Evolutionary conservation across 495 filamentous ascomycete species (phyloP), one percentile per base, ranked within the genome.

Genomic region (Penicillium longicatenatum): DNA sequence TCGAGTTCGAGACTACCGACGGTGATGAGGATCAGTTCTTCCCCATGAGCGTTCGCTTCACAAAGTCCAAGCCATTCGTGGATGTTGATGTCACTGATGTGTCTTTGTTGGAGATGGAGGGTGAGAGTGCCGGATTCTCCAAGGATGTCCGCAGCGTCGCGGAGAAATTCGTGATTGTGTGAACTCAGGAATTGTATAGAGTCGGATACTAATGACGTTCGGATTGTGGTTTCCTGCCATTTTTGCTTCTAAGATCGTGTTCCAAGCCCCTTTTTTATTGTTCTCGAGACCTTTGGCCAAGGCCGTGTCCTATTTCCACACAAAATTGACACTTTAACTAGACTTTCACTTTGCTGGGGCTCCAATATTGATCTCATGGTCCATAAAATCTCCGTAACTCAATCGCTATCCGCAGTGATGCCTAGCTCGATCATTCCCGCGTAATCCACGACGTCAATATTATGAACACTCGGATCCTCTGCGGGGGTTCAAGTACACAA

Each of bases 31-130:
- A 87, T 52, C 92, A 95, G 58, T 97, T 97, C 76, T 98, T 98
- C 86, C 93, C 93, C 1, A 97, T 98, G 93, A 86, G 82, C 46
- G 89, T 97, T 30, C 85, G 84, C 26, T 98, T 98, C 77, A 85
- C 88, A 33, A 96, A 96, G 78, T 82, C 86, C 41, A 85, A 79
- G 51, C 93, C 93, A 21, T 92, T 93, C 69, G 84, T 97, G 31
- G 90, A 94, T 65, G 89, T 97, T 55, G 91, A 95, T 80, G 93
- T 97, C 47, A 80, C 79, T 4, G 82, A 85, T 41, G 86, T 92
- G 19, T 79, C 83, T 7, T 75, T 98, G 55, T 63, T 93, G 46
- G 92, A 93, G 46, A 84, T 90, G 80, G 84, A 89, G 52, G 75
- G 72, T 20, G 89, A 97, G 69, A 86, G 88, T 55, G 84, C 96